These are phyloP conservation scores for Entomortierella beljakovae DNA, from an alignment of 192 early-diverging fungal species.

Conservation along the genomic window DNA sequence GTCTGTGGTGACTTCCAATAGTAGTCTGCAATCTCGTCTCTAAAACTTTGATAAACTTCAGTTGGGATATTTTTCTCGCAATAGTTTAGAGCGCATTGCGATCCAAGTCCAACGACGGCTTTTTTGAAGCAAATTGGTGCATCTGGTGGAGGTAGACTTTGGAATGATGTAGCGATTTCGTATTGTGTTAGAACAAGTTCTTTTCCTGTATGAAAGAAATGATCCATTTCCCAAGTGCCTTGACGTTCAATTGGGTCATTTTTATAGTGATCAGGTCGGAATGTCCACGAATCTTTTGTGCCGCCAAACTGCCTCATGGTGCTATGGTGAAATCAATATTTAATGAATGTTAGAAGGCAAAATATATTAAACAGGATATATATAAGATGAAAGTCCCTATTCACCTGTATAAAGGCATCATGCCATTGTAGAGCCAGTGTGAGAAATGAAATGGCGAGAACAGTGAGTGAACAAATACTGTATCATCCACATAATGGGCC, in stretches of 20 bases:
- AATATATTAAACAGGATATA: not conserved
- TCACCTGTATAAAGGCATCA: conserved; percentile 58
- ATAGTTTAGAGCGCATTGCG: conserved; percentile 33
- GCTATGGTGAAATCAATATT: not conserved
- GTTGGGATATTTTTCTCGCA: conserved; percentile 41
- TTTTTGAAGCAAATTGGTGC: conserved; percentile 35
- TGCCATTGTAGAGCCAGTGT: conserved; percentile 60
- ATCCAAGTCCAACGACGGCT: conserved; percentile 41
- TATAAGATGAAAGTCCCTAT: not conserved
- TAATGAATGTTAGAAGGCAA: not conserved
- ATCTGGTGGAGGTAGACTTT: conserved; percentile 23
- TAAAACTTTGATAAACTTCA: conserved; percentile 16
- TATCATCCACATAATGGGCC: conserved; percentile 51
- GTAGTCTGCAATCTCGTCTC: conserved; percentile 18
- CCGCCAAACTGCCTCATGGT: conserved; percentile 38
- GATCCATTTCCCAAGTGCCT: conserved; percentile 30
- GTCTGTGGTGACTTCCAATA: conserved; percentile 19
- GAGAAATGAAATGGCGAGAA: conserved; percentile 59
- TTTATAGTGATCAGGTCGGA: not conserved
- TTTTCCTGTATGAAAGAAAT: conserved; percentile 21
- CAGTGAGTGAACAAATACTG: conserved; percentile 56
- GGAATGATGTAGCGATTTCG: conserved; percentile 23
- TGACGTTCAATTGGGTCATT: not conserved
- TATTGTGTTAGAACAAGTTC: conserved; percentile 32
- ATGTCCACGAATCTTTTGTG: conserved; percentile 22